A percentile compares a stretch with the other conserved stretches of the same genome.
phyloP scores from a whole-genome alignment of 2,329 filamentous ascomycete species.

The Claviceps quebecensis region DNA sequence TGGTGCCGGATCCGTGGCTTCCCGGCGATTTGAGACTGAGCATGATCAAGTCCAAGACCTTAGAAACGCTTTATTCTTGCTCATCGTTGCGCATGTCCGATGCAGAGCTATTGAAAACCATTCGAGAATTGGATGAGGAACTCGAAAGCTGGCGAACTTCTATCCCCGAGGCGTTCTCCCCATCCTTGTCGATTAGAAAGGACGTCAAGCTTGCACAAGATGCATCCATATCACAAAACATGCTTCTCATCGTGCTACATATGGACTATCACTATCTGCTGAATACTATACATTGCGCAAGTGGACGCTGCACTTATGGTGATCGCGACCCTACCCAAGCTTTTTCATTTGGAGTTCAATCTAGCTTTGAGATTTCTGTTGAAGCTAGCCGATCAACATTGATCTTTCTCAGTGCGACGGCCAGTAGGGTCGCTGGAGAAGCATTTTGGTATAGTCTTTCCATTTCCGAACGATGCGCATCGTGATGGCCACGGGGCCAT shows the following conservation, averaged over 20 bases:
- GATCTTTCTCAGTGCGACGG: constrained; percentile 29
- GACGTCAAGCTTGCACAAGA: constrained; percentile 14
- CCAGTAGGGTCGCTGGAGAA: constrained; percentile 27
- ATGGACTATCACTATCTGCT: constrained; percentile 43
- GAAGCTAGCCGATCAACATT: constrained; percentile 43
- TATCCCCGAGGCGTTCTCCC: constrained; percentile 29
- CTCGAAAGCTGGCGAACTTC: constrained; percentile 40
- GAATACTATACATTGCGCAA: constrained; percentile 40
- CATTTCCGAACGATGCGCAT: too few species aligned
- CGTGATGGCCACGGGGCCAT: background rate
- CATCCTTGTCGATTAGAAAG: constrained; percentile 27
- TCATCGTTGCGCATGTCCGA: constrained; percentile 34
- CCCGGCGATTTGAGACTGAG: constrained; percentile 35
- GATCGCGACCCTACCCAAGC: constrained; percentile 10
- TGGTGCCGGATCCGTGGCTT: constrained; percentile 17
- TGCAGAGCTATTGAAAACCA: constrained; percentile 37
- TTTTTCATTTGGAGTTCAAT: constrained; percentile 30
- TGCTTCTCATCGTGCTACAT: constrained; percentile 33
- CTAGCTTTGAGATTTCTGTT: constrained; percentile 37
- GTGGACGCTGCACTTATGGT: constrained; percentile 31
- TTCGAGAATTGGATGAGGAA: constrained; percentile 42
- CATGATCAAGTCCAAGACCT: constrained; percentile 36
- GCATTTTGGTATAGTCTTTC: constrained; percentile 31
- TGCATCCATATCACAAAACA: constrained; percentile 20
- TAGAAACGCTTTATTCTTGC: constrained; percentile 34